Percentiles rank a stretch among this genome's conserved stretches.
Evolutionary conservation across 805 yeast genomes (phyloP).

Genomic region (Saccharomycopsis javanensis): DNA sequence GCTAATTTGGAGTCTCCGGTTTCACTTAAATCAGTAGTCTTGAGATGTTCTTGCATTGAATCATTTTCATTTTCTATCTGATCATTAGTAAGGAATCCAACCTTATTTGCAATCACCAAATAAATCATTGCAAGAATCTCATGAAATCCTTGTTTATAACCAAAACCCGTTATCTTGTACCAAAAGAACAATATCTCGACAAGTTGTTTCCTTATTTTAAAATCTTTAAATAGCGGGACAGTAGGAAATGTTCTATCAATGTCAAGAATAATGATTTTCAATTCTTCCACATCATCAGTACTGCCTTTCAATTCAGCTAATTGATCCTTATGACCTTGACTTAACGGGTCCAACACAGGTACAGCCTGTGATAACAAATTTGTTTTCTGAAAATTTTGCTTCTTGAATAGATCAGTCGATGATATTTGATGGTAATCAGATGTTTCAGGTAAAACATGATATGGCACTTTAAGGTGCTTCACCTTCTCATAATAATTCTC

Average conservation of each 20-base stretch:
- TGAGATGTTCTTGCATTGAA: background rate
- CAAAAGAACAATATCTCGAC: slow-evolving; percentile 15
- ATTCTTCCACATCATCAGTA: slow-evolving; percentile 7
- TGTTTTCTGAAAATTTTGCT: background rate
- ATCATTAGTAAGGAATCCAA: slow-evolving; percentile 3
- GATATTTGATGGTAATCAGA: background rate
- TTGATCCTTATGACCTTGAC: background rate
- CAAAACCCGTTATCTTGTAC: slow-evolving; percentile 19
- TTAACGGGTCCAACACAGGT: background rate
- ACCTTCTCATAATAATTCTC: background rate
- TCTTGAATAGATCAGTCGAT: background rate
- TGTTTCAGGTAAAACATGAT: background rate
- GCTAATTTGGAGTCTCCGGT: background rate
- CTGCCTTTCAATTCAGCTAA: background rate
- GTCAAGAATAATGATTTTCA: slow-evolving; percentile 18
- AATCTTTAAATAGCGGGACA: slow-evolving; percentile 8
- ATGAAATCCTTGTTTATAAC: slow-evolving; percentile 43
- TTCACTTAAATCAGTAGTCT: slow-evolving; percentile 21
- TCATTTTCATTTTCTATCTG: background rate
- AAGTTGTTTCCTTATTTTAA: slow-evolving; percentile 11
- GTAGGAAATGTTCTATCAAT: slow-evolving; percentile 19
- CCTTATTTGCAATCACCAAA: slow-evolving; percentile 31
- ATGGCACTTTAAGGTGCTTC: background rate
- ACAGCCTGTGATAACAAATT: background rate
- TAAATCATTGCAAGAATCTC: slow-evolving; percentile 41